Conservation (phyloP, 2,329 filamentous ascomycete genomes). For the Orbilia ellipsospora region DNA sequence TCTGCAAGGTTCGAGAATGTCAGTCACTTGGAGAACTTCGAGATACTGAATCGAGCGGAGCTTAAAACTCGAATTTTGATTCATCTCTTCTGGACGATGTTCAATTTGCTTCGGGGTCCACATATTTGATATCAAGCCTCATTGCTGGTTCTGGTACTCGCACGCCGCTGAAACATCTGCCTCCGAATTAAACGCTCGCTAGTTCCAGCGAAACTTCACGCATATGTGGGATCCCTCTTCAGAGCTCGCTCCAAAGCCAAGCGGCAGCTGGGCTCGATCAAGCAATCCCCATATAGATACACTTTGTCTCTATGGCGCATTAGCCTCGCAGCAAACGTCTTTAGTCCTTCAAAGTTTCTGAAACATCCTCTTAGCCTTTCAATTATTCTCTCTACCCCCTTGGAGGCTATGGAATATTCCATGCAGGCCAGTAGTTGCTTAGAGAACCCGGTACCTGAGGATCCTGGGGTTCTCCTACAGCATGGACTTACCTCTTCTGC, state of each 20-base stretch:
- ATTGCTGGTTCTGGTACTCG: conserved; percentile 13
- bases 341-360: conserved; percentile 27
- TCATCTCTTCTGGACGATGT: conserved; percentile 13
- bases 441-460: conserved; percentile 52
- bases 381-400: conserved; percentile 24
- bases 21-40: conserved; percentile 41
- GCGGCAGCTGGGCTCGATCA: conserved; percentile 38
- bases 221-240: conserved; percentile 17
- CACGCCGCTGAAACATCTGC: conserved; percentile 34
- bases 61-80: conserved; percentile 17
- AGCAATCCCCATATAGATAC: conserved; percentile 36
- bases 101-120: conserved; percentile 1
- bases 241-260: conserved; percentile 26
- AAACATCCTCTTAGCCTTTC: conserved; percentile 46
- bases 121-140: conserved; percentile 5
- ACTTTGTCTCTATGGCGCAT: conserved; percentile 48
- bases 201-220: conserved; percentile 23
- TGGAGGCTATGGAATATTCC: conserved; percentile 50
- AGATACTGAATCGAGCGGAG: conserved; percentile 45
- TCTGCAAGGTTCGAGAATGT: conserved; percentile 34
- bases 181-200: conserved; percentile 22
- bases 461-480: conserved; percentile 50
- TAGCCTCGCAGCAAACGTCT: conserved; percentile 18
- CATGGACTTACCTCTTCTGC: conserved; percentile 51
- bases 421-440: conserved; percentile 46